Evolutionary conservation across 805 yeast genomes (phyloP).

Genomic region (Maudiozyma serrabonitensis): DNA sequence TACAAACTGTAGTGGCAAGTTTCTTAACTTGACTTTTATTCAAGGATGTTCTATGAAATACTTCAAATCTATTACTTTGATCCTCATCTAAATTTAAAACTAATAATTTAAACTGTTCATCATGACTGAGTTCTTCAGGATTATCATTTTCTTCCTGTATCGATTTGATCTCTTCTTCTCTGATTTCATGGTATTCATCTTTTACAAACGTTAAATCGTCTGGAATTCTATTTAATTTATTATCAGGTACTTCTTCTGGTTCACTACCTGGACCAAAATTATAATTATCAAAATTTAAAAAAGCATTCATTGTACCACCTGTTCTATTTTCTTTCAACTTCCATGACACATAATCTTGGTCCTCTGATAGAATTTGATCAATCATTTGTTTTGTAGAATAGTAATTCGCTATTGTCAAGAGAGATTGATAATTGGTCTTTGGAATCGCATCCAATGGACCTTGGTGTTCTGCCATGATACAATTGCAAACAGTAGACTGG

Average conservation of each 20-base stretch:
- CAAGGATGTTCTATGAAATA: slow-evolving; percentile 68
- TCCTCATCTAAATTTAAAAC: slow-evolving; percentile 67
- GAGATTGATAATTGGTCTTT: slow-evolving; percentile 21
- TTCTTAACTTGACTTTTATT: slow-evolving; percentile 70
- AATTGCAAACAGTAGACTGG: neutral
- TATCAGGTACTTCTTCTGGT: slow-evolving; percentile 2
- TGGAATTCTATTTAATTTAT: slow-evolving; percentile 20
- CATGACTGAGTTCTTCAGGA: slow-evolving; percentile 33
- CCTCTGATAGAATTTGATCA: slow-evolving; percentile 27
- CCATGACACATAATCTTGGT: slow-evolving; percentile 28
- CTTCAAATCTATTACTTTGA: slow-evolving; percentile 81
- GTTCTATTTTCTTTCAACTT: slow-evolving; percentile 24
- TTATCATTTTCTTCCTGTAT: slow-evolving; percentile 6
- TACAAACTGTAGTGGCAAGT: slow-evolving; percentile 66
- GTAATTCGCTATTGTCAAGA: slow-evolving; percentile 23
- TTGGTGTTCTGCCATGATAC: slow-evolving; percentile 19
- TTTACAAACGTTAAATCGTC: slow-evolving; percentile 17
- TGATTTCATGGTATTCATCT: slow-evolving; percentile 18
- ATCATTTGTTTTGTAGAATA: slow-evolving; percentile 25
- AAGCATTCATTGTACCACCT: slow-evolving; percentile 25
- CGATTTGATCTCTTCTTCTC: neutral
- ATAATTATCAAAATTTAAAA: slow-evolving; percentile 4
- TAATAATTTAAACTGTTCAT: slow-evolving; percentile 51
- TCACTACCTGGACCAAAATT: neutral
- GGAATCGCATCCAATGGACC: slow-evolving; percentile 28